These are phyloP conservation scores for Cymbopogon citratus DNA, from an alignment of 176 grass and related monocot species.

Conservation along the genomic window DNA sequence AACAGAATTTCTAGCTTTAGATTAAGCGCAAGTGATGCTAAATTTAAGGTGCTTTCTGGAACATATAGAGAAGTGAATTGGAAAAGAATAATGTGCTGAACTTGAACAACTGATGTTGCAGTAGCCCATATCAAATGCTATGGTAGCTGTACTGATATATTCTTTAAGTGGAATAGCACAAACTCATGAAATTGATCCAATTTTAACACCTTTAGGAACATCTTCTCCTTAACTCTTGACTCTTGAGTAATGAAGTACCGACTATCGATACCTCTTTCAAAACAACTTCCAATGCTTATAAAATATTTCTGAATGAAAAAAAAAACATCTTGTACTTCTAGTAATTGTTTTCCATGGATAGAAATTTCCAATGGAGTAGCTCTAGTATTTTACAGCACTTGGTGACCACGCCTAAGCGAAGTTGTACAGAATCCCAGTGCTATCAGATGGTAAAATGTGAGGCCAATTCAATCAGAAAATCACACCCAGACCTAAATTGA, in stretches of 20 bases:
- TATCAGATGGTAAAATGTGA: too few relatives aligned
- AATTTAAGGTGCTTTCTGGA: neutral
- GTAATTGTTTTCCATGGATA: neutral
- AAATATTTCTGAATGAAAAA: neutral
- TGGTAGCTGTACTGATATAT: neutral
- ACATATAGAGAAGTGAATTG: neutral
- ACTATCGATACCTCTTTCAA: neutral
- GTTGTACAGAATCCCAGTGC: too few relatives aligned
- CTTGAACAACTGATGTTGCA: neutral
- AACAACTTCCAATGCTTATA: neutral
- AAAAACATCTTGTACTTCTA: neutral
- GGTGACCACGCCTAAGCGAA: too few relatives aligned
- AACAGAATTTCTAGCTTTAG: neutral
- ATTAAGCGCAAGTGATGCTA: neutral
- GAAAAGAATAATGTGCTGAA: neutral
- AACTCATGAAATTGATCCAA: neutral
- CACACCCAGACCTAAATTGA: too few relatives aligned
- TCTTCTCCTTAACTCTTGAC: neutral
- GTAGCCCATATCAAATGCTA: neutral
- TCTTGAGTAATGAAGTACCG: neutral
- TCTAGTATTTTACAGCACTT: neutral
- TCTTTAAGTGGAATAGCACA: neutral
- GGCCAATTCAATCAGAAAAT: too few relatives aligned
- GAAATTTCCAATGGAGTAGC: neutral
- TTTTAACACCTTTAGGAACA: neutral